Base-by-base conservation (phyloP, 495 filamentous ascomycete species). In the Penicillium angulare region DNA sequence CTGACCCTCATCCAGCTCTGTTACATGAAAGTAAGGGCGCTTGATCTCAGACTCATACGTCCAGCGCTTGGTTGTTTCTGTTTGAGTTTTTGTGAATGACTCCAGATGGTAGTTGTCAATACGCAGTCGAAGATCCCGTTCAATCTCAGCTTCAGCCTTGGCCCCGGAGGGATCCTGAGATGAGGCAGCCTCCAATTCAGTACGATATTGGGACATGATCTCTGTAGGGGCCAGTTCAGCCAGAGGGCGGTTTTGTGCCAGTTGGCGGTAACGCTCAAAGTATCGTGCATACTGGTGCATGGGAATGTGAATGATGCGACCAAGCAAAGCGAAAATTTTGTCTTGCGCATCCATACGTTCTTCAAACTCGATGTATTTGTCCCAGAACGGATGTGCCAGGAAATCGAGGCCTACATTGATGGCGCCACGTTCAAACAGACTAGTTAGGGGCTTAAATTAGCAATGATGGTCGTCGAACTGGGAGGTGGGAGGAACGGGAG, bases 261-360 rank as follows among this genome's bases (percentile, higher is more conserved):
- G 74, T 53, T 87, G 81, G 15, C 89, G 86, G 71, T 92, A 96
- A 0, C 89, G 85, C 66, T 97, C 91, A 59, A 91, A 97, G 72
- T 97, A 97, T 9, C 91, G 85, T 15, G 89, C 86, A 76, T 96
- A 97, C 65, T 97, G 91, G 63, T 98, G 92, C 86, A 96, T 89
- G 1, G 95, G 95, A 34, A 99, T 92, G 61, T 89, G 84, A 42
- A 96, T 87, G 36, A 97, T 81, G 29, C 95, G 89, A 39, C 80
- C 80, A 23, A 97, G 78, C 44, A 99, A 89, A 7, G 79, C 81
- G 52, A 96, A 92, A 43, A 97, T 90, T 63, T 84, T 88, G 52
- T 95, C 89, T 24, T 87, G 82, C 0, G 87, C 86, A 62, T 96
- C 90, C 40, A 92, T 73, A 7, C 91, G 84, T 60, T 96, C 90